These are phyloP conservation scores for Epichloe gansuensis DNA, from an alignment of 2,329 filamentous ascomycete species.

Conservation along the genomic window DNA sequence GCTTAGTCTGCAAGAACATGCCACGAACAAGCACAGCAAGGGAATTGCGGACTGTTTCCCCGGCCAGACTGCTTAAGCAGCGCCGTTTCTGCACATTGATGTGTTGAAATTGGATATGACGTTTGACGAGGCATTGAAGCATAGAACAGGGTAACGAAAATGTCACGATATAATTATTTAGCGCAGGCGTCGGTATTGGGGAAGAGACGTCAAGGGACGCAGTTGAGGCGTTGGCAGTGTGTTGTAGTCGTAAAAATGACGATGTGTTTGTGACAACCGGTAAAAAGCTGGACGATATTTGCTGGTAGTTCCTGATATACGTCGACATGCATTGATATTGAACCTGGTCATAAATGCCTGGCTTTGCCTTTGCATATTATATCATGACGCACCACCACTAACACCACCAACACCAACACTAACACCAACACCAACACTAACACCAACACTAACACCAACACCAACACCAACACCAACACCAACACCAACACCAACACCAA, in stretches of 20 bases:
- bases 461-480: too few species aligned
- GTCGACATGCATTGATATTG: not conserved
- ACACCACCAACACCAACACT: too few species aligned
- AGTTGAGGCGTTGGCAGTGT: not conserved
- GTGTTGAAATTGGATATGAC: not conserved
- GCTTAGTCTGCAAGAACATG: conserved; percentile 53
- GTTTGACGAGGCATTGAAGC: not conserved
- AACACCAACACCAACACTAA: too few species aligned
- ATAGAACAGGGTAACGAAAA: conserved; percentile 3
- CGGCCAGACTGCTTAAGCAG: conserved; percentile 16
- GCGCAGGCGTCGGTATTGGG: conserved; percentile 4
- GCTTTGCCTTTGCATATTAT: too few species aligned
- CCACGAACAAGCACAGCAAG: conserved; percentile 66
- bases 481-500: too few species aligned
- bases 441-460: too few species aligned
- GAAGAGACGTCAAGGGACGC: not conserved
- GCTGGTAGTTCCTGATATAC: not conserved
- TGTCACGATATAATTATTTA: conserved; percentile 1
- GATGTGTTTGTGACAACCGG: not conserved
- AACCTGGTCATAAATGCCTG: too few species aligned
- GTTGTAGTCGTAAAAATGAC: not conserved
- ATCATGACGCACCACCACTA: too few species aligned
- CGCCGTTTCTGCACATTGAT: not conserved
- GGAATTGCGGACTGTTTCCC: conserved; percentile 60
- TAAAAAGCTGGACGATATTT: not conserved